phyloP scores from a whole-genome alignment of 306 rosid species.

The Glycine latifolia region DNA sequence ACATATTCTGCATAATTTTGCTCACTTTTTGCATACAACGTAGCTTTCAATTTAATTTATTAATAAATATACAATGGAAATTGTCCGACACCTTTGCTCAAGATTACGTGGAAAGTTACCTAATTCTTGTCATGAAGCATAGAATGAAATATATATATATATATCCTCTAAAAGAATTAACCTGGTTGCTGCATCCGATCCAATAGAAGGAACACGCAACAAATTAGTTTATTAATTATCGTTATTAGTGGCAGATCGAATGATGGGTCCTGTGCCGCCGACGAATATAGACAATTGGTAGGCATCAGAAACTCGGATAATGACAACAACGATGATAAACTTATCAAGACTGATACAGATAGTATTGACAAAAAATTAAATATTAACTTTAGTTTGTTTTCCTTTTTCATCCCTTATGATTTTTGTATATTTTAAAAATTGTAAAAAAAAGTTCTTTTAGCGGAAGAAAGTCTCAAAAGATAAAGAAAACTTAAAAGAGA shows the following conservation, averaged over 20 bases:
- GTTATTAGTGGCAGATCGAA: slow-evolving; percentile 1
- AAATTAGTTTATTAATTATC: slow-evolving; percentile 31
- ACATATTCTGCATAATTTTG: neutral
- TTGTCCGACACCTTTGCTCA: neutral
- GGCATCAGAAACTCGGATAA: slow-evolving; percentile 8
- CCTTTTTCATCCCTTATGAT: too few species aligned
- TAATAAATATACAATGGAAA: slow-evolving; percentile 2
- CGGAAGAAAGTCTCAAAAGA: too few species aligned
- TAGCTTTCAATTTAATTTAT: neutral
- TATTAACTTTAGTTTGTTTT: too few species aligned
- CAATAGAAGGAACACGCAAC: slow-evolving; percentile 43
- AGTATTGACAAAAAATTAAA: too few species aligned
- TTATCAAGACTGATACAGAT: neutral
- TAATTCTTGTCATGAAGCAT: slow-evolving; percentile 48
- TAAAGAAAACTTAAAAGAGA: too few species aligned
- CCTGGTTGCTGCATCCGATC: slow-evolving; percentile 34
- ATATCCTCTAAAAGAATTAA: slow-evolving; percentile 15
- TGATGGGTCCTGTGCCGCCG: slow-evolving; percentile 43
- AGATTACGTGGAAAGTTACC: slow-evolving; percentile 49
- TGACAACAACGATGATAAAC: slow-evolving; percentile 17
- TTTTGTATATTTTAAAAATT: too few species aligned
- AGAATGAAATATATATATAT: slow-evolving; percentile 1
- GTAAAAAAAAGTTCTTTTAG: too few species aligned
- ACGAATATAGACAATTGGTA: slow-evolving; percentile 43
- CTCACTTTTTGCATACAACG: neutral